Percentiles rank a stretch among this genome's conserved stretches.
Evolutionary conservation across 306 rosid genomes (phyloP).

Genomic region (Macrotyloma uniflorum): DNA sequence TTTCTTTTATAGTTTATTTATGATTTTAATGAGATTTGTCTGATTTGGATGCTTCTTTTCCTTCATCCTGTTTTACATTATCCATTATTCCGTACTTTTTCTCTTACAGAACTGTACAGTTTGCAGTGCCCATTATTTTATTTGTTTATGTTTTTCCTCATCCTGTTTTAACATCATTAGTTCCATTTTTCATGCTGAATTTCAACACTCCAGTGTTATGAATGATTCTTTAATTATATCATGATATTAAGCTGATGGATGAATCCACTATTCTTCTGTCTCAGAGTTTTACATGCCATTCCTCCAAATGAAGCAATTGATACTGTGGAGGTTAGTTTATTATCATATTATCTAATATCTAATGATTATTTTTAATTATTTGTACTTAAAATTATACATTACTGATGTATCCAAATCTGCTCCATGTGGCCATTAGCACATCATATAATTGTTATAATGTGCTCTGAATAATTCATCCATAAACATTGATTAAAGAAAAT

Average conservation of each 20-base stretch:
- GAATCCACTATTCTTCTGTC: conserved; percentile 23
- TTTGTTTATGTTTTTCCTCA: background rate
- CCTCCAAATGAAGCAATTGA: conserved; percentile 94
- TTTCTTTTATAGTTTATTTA: background rate
- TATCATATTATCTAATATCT: background rate
- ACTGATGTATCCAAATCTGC: background rate
- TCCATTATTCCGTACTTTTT: background rate
- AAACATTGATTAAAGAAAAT: background rate
- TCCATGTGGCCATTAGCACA: conserved; percentile 11
- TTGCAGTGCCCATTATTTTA: conserved; percentile 11
- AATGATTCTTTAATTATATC: conserved; percentile 11
- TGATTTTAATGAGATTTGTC: background rate
- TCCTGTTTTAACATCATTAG: background rate
- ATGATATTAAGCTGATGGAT: conserved; percentile 26
- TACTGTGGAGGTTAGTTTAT: conserved; percentile 84
- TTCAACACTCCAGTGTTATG: background rate
- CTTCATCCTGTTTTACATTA: conserved; percentile 5
- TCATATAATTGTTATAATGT: background rate
- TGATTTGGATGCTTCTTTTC: background rate
- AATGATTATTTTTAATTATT: background rate
- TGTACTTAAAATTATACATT: background rate
- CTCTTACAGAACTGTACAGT: background rate
- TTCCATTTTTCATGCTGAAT: conserved; percentile 4
- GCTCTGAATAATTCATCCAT: background rate
- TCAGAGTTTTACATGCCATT: conserved; percentile 89